A percentile compares a stretch with the other conserved stretches of the same genome.
Conservation (phyloP, 192 early-diverging fungal genomes). For the Mortierella hygrophila region DNA sequence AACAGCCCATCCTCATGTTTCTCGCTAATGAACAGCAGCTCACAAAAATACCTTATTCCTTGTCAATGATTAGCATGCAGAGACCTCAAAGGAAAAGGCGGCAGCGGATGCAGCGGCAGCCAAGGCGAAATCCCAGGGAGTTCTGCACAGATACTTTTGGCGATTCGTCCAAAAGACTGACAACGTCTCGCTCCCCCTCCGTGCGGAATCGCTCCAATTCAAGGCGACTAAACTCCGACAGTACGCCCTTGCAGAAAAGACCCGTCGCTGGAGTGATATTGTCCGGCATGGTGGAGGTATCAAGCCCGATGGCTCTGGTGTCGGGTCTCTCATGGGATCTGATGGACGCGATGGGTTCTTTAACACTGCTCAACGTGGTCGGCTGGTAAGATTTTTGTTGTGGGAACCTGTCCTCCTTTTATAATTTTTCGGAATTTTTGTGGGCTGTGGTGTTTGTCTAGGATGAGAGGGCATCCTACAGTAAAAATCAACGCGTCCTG, state of each 20-base stretch:
- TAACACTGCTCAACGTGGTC: slow-evolving; percentile 31
- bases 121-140: slow-evolving; percentile 10
- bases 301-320: slow-evolving; percentile 52
- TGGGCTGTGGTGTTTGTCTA: neutral
- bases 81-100: slow-evolving; percentile 31
- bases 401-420: no score
- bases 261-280: slow-evolving; percentile 52
- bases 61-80: slow-evolving; percentile 24
- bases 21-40: neutral
- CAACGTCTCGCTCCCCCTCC: slow-evolving; percentile 45
- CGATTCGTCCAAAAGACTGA: slow-evolving; percentile 19
- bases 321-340: slow-evolving; percentile 29
- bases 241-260: slow-evolving; percentile 48
- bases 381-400: slow-evolving; percentile 30
- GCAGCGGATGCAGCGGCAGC: slow-evolving; percentile 7
- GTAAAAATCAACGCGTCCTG: neutral
- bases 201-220: slow-evolving; percentile 55
- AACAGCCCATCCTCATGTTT: neutral
- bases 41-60: neutral
- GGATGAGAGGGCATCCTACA: neutral
- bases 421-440: neutral
- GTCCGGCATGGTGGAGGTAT: slow-evolving; percentile 54
- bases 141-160: slow-evolving; percentile 3
- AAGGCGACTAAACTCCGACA: slow-evolving; percentile 45
- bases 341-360: slow-evolving; percentile 54